Base-by-base conservation (phyloP, 768 basidiomycete species). In the Suillus alpinus region DNA sequence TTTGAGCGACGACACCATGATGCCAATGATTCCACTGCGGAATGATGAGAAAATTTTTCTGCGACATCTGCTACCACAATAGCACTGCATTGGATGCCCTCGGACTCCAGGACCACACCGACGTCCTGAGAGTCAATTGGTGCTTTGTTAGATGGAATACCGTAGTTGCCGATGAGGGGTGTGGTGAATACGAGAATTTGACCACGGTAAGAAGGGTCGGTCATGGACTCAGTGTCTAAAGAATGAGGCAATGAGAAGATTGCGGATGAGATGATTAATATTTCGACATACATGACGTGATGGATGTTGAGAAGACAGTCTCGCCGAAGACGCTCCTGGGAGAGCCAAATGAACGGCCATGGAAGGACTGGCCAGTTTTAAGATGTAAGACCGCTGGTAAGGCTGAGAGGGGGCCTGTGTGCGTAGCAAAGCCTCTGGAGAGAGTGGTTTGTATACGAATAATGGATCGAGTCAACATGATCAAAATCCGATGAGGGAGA, bases 181-280 rank as follows among this genome's bases (percentile, higher is more conserved):
- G 95, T 91, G 47, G 97, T 99, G 79, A 99, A 99, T 60, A 99
- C 97, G 64, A 99, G 85, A 70, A 99, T 96, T 76, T 99, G 97
- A 56, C 94, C 91, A 37, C 94, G 91, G 76, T 99, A 98, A 8
- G 97, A 98, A 7, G 97, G 97, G 74, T 99, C 97, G 40, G 97
- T 99, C 97, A 99, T 98, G 8, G 94, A 97, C 77, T 99, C 97
- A 51, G 96, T 98, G 74, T 99, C 95, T 96, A 70, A n/a, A 43
- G 31, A 20, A 61, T 64, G 61, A 63, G 9, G 18, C 59, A 57
- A 67, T 52, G 5, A 49, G 47, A 46, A 63, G 59, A 58, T 57
- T 43, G 62, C 57, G 2, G 37, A 16, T 13, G 37, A 59, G 34
- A 7, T 56, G 32, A 39, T 13, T 57, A 59, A 58, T 31, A 51